Conservation (phyloP, 2,329 filamentous ascomycete species). For the Rachicladosporium sp. region DNA sequence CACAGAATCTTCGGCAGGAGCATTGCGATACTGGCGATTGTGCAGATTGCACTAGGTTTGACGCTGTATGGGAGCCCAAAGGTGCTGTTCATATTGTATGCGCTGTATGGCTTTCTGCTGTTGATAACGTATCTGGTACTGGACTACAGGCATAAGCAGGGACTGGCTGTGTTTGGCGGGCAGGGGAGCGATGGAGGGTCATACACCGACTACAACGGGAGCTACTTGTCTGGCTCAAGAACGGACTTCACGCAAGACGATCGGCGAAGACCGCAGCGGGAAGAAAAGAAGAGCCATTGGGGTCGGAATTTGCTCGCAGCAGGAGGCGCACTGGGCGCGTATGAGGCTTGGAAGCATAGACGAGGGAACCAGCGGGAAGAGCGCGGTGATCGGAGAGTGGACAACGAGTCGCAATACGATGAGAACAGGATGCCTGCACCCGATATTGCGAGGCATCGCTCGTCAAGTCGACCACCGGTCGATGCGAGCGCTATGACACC, state of each 20-base stretch:
- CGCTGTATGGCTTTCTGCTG: constrained; percentile 63
- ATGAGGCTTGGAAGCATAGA: constrained; percentile 41
- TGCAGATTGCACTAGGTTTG: constrained; percentile 78
- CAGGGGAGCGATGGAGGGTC: constrained; percentile 8
- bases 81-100: constrained; percentile 72
- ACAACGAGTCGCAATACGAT: constrained; percentile 5
- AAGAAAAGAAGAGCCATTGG: constrained; percentile 19
- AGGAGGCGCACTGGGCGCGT: constrained; percentile 46
- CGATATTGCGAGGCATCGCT: constrained; percentile 4
- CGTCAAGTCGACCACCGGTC: constrained; percentile 7
- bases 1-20: constrained; percentile 80
- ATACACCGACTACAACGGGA: constrained; percentile 17
- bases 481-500: constrained; percentile 4
- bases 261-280: constrained; percentile 17
- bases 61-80: constrained; percentile 86
- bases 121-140: constrained; percentile 68
- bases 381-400: constrained; percentile 1
- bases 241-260: constrained; percentile 42
- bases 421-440: constrained; percentile 2
- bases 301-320: constrained; percentile 38
- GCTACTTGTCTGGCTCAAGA: constrained; percentile 37
- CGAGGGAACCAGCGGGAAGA: constrained; percentile 12
- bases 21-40: constrained; percentile 68
- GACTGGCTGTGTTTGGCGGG: constrained; percentile 30
- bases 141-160: constrained; percentile 48